Conservation (phyloP, 495 filamentous ascomycete species). For the Annulohypoxylon nitens region DNA sequence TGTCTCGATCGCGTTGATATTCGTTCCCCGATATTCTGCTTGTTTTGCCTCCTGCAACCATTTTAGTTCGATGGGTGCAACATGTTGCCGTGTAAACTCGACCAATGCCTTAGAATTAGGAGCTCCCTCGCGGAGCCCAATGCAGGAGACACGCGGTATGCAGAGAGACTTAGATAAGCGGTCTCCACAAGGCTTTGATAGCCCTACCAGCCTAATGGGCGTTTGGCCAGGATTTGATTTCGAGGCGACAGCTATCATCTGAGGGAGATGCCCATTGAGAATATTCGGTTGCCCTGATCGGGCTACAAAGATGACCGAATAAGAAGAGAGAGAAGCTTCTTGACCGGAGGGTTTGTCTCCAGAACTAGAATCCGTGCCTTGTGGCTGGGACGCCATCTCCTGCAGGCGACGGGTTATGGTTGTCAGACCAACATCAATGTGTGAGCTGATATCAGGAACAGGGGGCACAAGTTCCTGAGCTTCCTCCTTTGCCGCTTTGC, state of each 20-base stretch:
- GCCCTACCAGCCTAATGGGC: constrained; percentile 66
- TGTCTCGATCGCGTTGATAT: constrained; percentile 54
- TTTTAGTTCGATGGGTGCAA: constrained; percentile 52
- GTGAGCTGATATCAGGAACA: constrained; percentile 61
- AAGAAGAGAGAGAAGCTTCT: constrained; percentile 33
- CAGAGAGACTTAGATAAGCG: constrained; percentile 64
- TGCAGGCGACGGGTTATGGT: constrained; percentile 68
- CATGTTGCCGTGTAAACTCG: constrained; percentile 62
- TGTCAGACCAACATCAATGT: constrained; percentile 71
- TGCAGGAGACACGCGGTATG: constrained; percentile 69
- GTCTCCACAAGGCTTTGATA: constrained; percentile 66
- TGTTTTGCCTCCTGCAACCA: constrained; percentile 44
- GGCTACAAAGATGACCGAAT: constrained; percentile 67
- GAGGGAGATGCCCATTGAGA: constrained; percentile 71
- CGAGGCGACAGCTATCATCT: constrained; percentile 66
- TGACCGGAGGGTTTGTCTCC: constrained; percentile 13
- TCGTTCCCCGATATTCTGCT: constrained; percentile 42
- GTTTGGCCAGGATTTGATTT: constrained; percentile 53
- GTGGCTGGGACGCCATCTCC: constrained; percentile 47
- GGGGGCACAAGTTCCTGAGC: constrained; percentile 47
- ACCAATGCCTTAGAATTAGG: constrained; percentile 64
- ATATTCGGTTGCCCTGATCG: constrained; percentile 63
- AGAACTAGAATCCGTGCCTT: background rate
- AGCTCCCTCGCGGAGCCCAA: constrained; percentile 66
- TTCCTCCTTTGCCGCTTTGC: constrained; percentile 47